Evolutionary conservation across 2,329 filamentous ascomycete genomes (phyloP).

Genomic region (Botryosphaeria dothidea): DNA sequence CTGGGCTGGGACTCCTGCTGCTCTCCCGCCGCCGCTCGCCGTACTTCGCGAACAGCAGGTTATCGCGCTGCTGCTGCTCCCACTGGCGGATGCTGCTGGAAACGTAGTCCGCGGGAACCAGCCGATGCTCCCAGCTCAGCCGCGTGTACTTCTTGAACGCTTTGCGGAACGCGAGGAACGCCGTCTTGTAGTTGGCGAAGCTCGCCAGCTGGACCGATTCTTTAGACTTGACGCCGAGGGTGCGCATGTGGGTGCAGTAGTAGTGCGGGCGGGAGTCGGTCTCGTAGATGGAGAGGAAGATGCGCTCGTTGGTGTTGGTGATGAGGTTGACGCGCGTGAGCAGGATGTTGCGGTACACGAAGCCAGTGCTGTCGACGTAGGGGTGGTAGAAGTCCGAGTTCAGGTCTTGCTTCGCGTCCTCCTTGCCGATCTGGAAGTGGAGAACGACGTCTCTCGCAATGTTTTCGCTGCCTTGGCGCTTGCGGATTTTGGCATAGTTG

Average conservation of each 20-base stretch:
- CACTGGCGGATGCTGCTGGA: not conserved
- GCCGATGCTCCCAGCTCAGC: slow-evolving; percentile 44
- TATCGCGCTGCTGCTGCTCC: not conserved
- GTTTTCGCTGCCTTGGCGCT: too few relatives aligned
- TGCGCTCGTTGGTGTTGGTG: slow-evolving; percentile 56
- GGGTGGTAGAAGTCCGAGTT: slow-evolving; percentile 53
- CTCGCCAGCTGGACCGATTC: not conserved
- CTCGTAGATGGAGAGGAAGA: slow-evolving; percentile 30
- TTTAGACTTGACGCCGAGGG: not conserved
- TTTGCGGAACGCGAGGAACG: slow-evolving; percentile 39
- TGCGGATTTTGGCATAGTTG: too few relatives aligned
- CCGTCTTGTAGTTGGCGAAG: slow-evolving; percentile 31
- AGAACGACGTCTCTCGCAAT: not conserved
- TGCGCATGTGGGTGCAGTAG: slow-evolving; percentile 26
- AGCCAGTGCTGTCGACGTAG: slow-evolving; percentile 63
- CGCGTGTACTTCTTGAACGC: slow-evolving; percentile 43
- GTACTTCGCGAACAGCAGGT: not conserved
- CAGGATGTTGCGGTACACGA: slow-evolving; percentile 61
- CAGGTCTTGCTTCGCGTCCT: slow-evolving; percentile 17
- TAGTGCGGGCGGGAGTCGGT: slow-evolving; percentile 31
- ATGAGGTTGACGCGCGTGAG: slow-evolving; percentile 56
- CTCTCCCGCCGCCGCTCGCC: slow-evolving; percentile 19
- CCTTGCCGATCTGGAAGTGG: not conserved
- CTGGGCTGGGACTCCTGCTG: slow-evolving; percentile 26
- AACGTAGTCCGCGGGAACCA: slow-evolving; percentile 19